Conservation (phyloP, 805 yeast species). For the Metschnikowia vanudenii region DNA sequence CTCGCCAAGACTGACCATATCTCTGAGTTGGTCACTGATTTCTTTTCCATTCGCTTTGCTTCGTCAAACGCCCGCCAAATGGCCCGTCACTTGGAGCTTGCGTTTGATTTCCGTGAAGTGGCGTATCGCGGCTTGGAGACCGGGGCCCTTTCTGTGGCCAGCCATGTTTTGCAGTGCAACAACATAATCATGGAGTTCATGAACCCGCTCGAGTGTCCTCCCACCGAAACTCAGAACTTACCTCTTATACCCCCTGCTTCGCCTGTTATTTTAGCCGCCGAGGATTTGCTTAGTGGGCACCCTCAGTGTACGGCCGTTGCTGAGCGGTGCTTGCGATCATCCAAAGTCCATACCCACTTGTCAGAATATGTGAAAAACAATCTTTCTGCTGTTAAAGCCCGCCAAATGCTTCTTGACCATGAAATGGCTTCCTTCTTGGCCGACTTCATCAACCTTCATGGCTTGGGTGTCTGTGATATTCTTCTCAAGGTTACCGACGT, state of each 20-base stretch:
- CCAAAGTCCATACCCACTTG: slow-evolving; percentile 1
- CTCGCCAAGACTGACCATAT: slow-evolving; percentile 26
- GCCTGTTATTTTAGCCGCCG: slow-evolving; percentile 6
- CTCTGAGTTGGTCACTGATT: slow-evolving; percentile 23
- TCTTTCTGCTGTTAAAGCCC: not conserved
- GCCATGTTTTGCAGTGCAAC: slow-evolving; percentile 63
- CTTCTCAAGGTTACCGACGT: slow-evolving; percentile 61
- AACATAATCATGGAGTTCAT: slow-evolving; percentile 49
- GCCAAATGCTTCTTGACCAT: slow-evolving; percentile 11
- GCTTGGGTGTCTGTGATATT: slow-evolving; percentile 80
- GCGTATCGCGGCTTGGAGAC: slow-evolving; percentile 72
- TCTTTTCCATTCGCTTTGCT: slow-evolving; percentile 67
- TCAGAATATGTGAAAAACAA: not conserved
- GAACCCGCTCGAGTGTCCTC: slow-evolving; percentile 36
- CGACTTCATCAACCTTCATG: slow-evolving; percentile 47
- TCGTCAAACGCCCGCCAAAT: slow-evolving; percentile 70
- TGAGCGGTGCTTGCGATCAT: slow-evolving; percentile 5
- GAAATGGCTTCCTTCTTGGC: slow-evolving; percentile 18
- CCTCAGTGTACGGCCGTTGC: slow-evolving; percentile 1
- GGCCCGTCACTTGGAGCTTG: slow-evolving; percentile 51
- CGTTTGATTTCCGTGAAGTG: slow-evolving; percentile 61
- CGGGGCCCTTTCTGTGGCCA: slow-evolving; percentile 51
- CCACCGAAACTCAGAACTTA: not conserved
- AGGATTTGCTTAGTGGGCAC: slow-evolving; percentile 5
- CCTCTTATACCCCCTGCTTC: slow-evolving; percentile 5